Percentiles rank a stretch among this genome's conserved stretches.
Conservation (phyloP, 2,329 filamentous ascomycete species). For the Colletotrichum sp. region DNA sequence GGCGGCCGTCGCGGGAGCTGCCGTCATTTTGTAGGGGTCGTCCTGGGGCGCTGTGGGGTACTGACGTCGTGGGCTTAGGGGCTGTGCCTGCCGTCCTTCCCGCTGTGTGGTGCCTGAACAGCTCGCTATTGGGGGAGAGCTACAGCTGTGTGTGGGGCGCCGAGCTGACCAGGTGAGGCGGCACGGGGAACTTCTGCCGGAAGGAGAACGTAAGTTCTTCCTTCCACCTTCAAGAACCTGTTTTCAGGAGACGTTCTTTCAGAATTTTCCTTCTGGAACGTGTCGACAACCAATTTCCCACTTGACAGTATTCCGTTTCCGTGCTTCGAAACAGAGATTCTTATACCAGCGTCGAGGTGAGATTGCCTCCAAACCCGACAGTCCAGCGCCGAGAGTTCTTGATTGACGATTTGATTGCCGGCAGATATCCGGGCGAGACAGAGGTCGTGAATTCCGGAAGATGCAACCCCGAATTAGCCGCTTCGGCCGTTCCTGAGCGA, state of each 20-base stretch:
- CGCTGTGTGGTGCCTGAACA: conserved; percentile 5
- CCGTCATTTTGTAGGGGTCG: neutral
- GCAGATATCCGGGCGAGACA: neutral
- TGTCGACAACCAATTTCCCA: neutral
- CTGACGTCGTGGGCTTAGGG: conserved; percentile 6
- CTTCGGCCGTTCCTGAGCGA: neutral
- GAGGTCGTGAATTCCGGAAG: neutral
- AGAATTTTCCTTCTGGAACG: neutral
- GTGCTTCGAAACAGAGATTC: neutral
- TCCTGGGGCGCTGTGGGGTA: neutral
- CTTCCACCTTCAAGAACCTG: neutral
- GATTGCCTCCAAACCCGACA: neutral
- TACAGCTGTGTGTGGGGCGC: conserved; percentile 1
- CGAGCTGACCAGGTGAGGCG: neutral
- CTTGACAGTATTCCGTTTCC: neutral
- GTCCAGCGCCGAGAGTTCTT: neutral
- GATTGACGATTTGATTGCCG: neutral
- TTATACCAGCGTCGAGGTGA: neutral
- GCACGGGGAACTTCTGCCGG: neutral
- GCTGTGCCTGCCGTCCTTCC: conserved; percentile 6
- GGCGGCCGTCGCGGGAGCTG: neutral
- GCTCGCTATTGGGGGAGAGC: conserved; percentile 3
- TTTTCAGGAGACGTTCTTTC: neutral
- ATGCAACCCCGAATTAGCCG: neutral
- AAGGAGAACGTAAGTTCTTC: neutral